A percentile compares a stretch with the other conserved stretches of the same genome.
Evolutionary conservation across 768 basidiomycete species (phyloP).

Genomic region (Agrocybe pediades): DNA sequence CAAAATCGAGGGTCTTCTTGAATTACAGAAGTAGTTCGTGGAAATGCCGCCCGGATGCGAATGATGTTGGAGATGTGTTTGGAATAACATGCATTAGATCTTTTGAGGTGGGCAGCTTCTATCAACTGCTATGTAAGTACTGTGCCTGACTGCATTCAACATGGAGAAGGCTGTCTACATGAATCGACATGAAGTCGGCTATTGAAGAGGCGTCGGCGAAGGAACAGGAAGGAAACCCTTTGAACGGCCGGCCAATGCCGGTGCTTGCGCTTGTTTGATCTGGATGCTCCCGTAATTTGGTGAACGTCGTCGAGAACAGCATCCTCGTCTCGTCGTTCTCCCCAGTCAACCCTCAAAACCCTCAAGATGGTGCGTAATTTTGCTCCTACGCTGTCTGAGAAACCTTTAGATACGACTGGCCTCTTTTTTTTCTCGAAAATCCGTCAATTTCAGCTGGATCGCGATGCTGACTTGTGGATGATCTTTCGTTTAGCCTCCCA

Average conservation of each 20-base stretch:
- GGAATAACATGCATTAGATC: too few relatives aligned
- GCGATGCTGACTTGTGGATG: conserved; percentile 51
- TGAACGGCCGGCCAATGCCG: neutral
- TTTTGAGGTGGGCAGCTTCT: too few relatives aligned
- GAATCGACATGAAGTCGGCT: too few relatives aligned
- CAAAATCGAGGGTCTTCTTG: neutral
- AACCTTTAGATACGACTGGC: conserved; percentile 2
- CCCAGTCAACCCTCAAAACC: conserved; percentile 30
- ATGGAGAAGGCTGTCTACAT: too few relatives aligned
- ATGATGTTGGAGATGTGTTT: too few relatives aligned
- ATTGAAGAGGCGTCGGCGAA: neutral
- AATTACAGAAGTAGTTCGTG: neutral
- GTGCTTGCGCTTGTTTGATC: conserved; percentile 4
- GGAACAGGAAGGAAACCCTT: neutral
- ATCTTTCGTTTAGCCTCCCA: conserved; percentile 64
- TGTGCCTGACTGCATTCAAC: too few relatives aligned
- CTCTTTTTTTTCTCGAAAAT: conserved; percentile 13
- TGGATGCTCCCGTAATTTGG: neutral
- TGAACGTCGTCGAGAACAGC: neutral
- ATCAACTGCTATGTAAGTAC: too few relatives aligned
- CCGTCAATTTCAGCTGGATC: conserved; percentile 45
- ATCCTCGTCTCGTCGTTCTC: conserved; percentile 22
- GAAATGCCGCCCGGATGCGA: too few relatives aligned
- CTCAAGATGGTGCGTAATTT: conserved; percentile 40
- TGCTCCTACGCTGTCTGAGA: conserved; percentile 3